Base-by-base conservation (phyloP, 305 asterid species). In the Rubia peregrina region DNA sequence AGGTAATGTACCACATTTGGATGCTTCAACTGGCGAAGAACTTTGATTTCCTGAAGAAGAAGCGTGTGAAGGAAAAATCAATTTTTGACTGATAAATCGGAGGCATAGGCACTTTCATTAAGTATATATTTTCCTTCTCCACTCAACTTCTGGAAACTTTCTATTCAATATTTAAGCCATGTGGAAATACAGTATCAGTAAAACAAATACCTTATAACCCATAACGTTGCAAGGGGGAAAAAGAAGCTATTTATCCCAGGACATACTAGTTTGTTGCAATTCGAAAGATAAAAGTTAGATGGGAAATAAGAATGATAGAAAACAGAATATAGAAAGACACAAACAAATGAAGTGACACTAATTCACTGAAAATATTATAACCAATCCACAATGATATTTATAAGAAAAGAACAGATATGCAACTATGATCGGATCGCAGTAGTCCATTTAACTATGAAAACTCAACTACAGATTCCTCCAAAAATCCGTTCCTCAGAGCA, bases 1-100 rank as follows among this genome's bases (percentile, higher is more conserved):
- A 88, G 87, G 79, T 90, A 92, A 71, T 87, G 90, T 22, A 92
- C 96, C 69, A 92, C 88, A 77, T 92, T 92, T 38, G 87, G 92
- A 77, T 92, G 98, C 80, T 83, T 88, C 69, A 92, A 78, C 68
- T 86, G 87, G 71, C 78, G 77, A 66, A 92, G 95, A 77, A 92
- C 83, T 72, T 88, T 84, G 71, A 92, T 92, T 81, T 92, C 98
- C 96, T 92, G 80, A 61, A 67, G 21, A 75, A 44, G 41, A 60
- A 55, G 78, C 65, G 75, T 60, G 66, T 68, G 77, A 38, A 61
- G 71, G 40, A 69, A 44, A 73, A 30, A 36, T 71, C 43, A 60
- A 9, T 57, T 13, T 21, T 22, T 56, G 57, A n/a, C 68, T 19
- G 33, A 74, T 44, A 13, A 42, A n/a, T 3, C 10, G 38, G 42